These are phyloP conservation scores for Helianthus tuberosus DNA, from an alignment of 129 eudicot genomes.

Conservation along the genomic window DNA sequence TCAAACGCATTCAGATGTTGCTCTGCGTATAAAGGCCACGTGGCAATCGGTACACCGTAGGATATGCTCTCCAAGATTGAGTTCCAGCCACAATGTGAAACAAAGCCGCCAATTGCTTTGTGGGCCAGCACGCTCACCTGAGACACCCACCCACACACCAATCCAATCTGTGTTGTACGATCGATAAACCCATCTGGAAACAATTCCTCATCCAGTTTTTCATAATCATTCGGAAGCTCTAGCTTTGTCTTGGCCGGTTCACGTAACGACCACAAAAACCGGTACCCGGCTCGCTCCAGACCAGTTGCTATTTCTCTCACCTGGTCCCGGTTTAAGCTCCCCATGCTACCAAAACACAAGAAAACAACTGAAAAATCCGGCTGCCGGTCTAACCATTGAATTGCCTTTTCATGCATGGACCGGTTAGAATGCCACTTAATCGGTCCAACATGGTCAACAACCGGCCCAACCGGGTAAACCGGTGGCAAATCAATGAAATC, in stretches of 20 bases:
- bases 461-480: constrained; percentile 45
- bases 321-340: constrained; percentile 30
- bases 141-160: constrained; percentile 46
- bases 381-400: constrained; percentile 34
- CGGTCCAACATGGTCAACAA: constrained; percentile 37
- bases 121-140: constrained; percentile 47
- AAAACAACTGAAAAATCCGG: constrained; percentile 44
- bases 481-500: constrained; percentile 13
- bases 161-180: constrained; percentile 27
- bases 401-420: constrained; percentile 16
- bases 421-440: constrained; percentile 24
- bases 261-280: constrained; percentile 49
- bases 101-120: constrained; percentile 40
- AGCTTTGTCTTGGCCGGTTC: constrained; percentile 12
- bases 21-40: constrained; percentile 51
- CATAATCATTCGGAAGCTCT: constrained; percentile 21
- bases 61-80: constrained; percentile 39
- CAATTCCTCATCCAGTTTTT: neutral
- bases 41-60: constrained; percentile 35
- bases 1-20: constrained; percentile 49
- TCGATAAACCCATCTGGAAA: constrained; percentile 44
- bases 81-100: constrained; percentile 53
- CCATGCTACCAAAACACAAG: constrained; percentile 54
- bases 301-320: constrained; percentile 36
- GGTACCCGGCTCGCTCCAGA: constrained; percentile 28